Conservation (phyloP, 129 eudicot genomes). For the Sambucus nigra region DNA sequence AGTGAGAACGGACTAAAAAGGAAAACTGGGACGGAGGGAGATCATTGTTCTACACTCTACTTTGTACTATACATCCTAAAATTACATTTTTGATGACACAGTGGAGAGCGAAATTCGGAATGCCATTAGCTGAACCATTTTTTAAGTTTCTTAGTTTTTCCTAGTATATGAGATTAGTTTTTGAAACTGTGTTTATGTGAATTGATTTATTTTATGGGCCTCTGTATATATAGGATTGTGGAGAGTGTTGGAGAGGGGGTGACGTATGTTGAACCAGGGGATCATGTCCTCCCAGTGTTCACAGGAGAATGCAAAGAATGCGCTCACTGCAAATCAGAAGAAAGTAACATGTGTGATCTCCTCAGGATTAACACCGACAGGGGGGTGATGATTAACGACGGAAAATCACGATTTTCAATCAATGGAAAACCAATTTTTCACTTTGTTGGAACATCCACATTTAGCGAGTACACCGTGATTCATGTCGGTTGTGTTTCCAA, state of each 20-base stretch:
- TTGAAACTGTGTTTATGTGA: too few relatives aligned
- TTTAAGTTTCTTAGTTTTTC: too few relatives aligned
- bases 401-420: not conserved
- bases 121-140: too few relatives aligned
- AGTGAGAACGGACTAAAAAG: too few relatives aligned
- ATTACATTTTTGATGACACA: too few relatives aligned
- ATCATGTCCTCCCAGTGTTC: constrained; percentile 16
- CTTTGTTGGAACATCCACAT: constrained; percentile 10
- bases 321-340: constrained; percentile 7
- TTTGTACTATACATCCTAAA: too few relatives aligned
- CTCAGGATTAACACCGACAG: constrained; percentile 4
- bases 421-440: constrained; percentile 3
- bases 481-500: constrained; percentile 17
- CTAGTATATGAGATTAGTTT: too few relatives aligned
- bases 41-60: too few relatives aligned
- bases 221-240: constrained; percentile 6
- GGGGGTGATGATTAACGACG: constrained; percentile 3
- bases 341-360: constrained; percentile 2
- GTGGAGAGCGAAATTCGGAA: too few relatives aligned
- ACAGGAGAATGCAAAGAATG: constrained; percentile 15
- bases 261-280: constrained; percentile 12
- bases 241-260: constrained; percentile 21
- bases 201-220: too few relatives aligned
- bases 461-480: constrained; percentile 2
- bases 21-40: too few relatives aligned